Base-by-base conservation (phyloP, 805 yeast species). In the Kodamaea sagamina region DNA sequence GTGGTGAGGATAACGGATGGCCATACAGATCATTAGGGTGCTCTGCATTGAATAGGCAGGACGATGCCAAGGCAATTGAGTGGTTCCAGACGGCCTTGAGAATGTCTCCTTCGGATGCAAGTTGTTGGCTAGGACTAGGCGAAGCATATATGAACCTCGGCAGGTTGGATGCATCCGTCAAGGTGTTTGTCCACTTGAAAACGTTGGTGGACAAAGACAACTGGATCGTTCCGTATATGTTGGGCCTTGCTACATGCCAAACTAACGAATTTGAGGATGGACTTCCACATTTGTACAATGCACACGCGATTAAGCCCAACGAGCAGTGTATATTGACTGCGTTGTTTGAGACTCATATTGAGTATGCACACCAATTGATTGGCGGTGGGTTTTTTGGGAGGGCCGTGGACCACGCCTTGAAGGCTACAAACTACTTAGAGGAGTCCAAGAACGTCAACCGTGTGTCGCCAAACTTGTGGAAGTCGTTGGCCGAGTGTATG, bases 111-210 rank as follows among this genome's bases (percentile, higher is more conserved):
- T 49, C 57, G 41, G 97, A 93, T 62, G 59, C 78, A 1, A 84
- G 86, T 50, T 84, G 96, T 2, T 92, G 98, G 97, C 71, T 86
- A 21, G 97, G 97, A 1, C 68, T 93, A n/a, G 99, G 99, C n/a
- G 98, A 93, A 60, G 92, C 97, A 0, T 93, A 93, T 61, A 71
- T 77, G 42, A 78, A 81, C 18, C 80, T 93, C 61, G 99, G 99
- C 2, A 74, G 96, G 47, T 68, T 84, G 34, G 90, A 87, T 43
- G 95, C 98, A 2, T 88, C 96, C 0, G 71, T 78, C 7, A 89
- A 86, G 61, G 97, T 93, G 1, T 86, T 89, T 53, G 71, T 69
- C 22, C 81, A 81, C 45, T 88, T 90, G 0, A 12, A 32, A 10
- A 26, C 19, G 6, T 51, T 32, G 39, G 25, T 84, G 4, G 76